phyloP scores from a whole-genome alignment of 352 stramenopile genomes.

The Globisporangium camurandrum region DNA sequence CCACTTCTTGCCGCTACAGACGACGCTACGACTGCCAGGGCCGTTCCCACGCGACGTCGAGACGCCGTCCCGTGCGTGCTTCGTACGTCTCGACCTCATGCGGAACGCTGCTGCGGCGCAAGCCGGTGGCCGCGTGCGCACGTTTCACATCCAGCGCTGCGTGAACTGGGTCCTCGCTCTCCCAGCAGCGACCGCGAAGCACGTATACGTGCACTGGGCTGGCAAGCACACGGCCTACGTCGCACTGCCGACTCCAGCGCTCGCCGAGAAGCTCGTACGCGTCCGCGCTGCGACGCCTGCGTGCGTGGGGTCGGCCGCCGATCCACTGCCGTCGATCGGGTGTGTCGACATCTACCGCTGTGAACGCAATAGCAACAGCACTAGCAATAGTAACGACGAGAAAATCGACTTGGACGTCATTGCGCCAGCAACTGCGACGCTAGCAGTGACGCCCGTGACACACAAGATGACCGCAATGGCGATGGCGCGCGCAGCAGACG shows the following conservation, averaged over 20 bases:
- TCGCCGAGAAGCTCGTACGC: conserved; percentile 29
- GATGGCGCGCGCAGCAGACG: background rate
- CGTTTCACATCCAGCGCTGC: conserved; percentile 73
- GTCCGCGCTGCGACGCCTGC: conserved; percentile 23
- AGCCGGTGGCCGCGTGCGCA: conserved; percentile 32
- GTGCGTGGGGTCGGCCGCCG: conserved; percentile 25
- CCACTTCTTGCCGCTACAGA: conserved; percentile 52
- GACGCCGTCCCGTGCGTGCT: conserved; percentile 43
- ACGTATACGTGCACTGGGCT: conserved; percentile 46
- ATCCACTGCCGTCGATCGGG: conserved; percentile 58
- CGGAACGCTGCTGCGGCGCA: conserved; percentile 38
- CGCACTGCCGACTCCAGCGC: conserved; percentile 28
- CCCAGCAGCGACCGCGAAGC: conserved; percentile 18
- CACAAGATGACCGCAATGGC: no score
- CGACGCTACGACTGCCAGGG: conserved; percentile 32
- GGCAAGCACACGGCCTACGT: conserved; percentile 41
- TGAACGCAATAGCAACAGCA: no score
- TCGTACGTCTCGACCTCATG: conserved; percentile 46
- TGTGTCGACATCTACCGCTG: conserved; percentile 53
- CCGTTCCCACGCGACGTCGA: conserved; percentile 28
- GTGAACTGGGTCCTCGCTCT: conserved; percentile 44
- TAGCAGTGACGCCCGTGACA: no score
- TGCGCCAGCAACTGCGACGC: background rate
- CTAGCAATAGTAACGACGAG: no score
- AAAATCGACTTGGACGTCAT: background rate